phyloP scores from a whole-genome alignment of 1,139 yeast species.

The Suhomyces panamericanus region DNA sequence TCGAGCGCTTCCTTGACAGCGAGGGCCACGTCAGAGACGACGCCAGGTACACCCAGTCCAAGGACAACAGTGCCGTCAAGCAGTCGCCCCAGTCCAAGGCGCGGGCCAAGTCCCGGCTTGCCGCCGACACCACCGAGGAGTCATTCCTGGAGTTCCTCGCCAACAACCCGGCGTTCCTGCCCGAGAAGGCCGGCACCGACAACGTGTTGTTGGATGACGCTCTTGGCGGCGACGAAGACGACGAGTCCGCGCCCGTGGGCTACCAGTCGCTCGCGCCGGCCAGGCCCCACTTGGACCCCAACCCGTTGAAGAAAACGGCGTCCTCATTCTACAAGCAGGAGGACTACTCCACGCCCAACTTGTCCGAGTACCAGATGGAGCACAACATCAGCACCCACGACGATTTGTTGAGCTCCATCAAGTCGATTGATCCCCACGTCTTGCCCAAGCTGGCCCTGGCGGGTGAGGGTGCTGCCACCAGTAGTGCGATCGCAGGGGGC shows the following conservation, averaged over 20 bases:
- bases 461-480: not conserved
- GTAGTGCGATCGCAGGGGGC: not conserved
- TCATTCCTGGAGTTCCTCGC: constrained; percentile 14
- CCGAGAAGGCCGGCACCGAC: constrained; percentile 14
- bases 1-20: constrained; percentile 52
- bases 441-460: constrained; percentile 27
- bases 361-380: constrained; percentile 48
- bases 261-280: constrained; percentile 1
- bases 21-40: constrained; percentile 53
- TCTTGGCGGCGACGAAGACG: constrained; percentile 1
- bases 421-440: constrained; percentile 42
- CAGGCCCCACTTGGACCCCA: constrained; percentile 7
- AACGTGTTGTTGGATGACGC: constrained; percentile 9
- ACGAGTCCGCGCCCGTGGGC: constrained; percentile 6
- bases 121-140: constrained; percentile 7
- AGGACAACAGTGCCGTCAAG: not conserved
- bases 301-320: constrained; percentile 6
- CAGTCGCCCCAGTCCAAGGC: constrained; percentile 6
- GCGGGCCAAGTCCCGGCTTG: not conserved
- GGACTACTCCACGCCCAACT: constrained; percentile 47
- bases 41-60: constrained; percentile 29
- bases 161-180: constrained; percentile 9
- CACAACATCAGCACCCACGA: constrained; percentile 41
- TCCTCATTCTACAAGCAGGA: constrained; percentile 24
- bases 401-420: constrained; percentile 36